A percentile compares a stretch with the other conserved stretches of the same genome.
Evolutionary conservation across 2,329 filamentous ascomycete species (phyloP).

Genomic region (Penicillium sp.): DNA sequence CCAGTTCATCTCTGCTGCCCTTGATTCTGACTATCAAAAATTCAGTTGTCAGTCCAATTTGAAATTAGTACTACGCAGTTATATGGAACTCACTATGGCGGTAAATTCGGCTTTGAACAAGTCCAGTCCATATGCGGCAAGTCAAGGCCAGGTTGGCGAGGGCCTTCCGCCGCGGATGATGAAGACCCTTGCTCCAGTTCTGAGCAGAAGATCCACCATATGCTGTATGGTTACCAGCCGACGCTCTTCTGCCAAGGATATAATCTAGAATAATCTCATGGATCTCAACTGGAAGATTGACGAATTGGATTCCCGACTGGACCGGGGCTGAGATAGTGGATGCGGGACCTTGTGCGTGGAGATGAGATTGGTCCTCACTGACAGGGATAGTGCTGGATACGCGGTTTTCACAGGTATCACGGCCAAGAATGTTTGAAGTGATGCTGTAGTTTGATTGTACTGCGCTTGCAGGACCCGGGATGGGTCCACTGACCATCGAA

Average conservation of each 20-base stretch:
- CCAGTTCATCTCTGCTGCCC: slow-evolving; percentile 56
- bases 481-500: slow-evolving; percentile 22
- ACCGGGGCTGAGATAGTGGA: neutral
- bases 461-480: neutral
- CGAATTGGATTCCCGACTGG: slow-evolving; percentile 18
- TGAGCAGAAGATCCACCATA: slow-evolving; percentile 47
- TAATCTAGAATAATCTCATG: slow-evolving; percentile 64
- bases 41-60: neutral
- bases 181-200: slow-evolving; percentile 56
- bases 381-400: neutral
- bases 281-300: slow-evolving; percentile 57
- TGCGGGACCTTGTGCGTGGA: neutral
- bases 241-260: slow-evolving; percentile 59
- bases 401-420: neutral
- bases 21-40: slow-evolving; percentile 59
- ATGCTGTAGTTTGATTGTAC: slow-evolving; percentile 22
- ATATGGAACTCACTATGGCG: slow-evolving; percentile 46
- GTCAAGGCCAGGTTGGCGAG: slow-evolving; percentile 58
- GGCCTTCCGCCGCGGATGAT: slow-evolving; percentile 59
- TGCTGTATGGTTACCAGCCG: slow-evolving; percentile 42
- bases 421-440: slow-evolving; percentile 18
- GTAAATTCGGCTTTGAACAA: slow-evolving; percentile 65
- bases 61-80: neutral
- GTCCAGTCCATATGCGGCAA: slow-evolving; percentile 51
- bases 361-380: neutral